phyloP scores from a whole-genome alignment of 2,329 filamentous ascomycete genomes.

The Fusarium sororula region DNA sequence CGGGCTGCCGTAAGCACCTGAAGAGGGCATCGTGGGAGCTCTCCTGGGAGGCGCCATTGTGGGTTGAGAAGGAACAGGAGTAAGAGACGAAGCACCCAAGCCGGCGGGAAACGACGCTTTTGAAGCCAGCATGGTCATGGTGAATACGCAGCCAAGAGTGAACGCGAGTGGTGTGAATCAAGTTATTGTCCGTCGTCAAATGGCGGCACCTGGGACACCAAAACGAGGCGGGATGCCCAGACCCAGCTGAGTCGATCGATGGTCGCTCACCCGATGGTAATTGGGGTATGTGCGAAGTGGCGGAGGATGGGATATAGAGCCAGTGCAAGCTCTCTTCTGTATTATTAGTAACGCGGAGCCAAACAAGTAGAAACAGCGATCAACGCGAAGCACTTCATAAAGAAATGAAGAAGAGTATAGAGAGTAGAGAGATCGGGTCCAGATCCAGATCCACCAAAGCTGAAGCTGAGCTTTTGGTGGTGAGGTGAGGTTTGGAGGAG shows the following conservation, averaged over 20 bases:
- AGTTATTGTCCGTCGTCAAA: slow-evolving; percentile 13
- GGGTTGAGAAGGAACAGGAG: slow-evolving; percentile 58
- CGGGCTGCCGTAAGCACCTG: slow-evolving; percentile 75
- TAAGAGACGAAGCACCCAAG: slow-evolving; percentile 57
- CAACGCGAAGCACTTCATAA: slow-evolving; percentile 37
- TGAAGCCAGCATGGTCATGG: slow-evolving; percentile 81
- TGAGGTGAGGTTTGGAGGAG: slow-evolving; percentile 22
- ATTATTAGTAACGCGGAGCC: slow-evolving; percentile 37
- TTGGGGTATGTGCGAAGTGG: slow-evolving; percentile 15
- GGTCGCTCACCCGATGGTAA: slow-evolving; percentile 16
- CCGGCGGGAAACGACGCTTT: slow-evolving; percentile 74
- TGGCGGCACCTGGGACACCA: slow-evolving; percentile 36
- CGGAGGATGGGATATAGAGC: slow-evolving; percentile 3
- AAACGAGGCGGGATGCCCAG: slow-evolving; percentile 33
- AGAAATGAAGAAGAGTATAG: slow-evolving; percentile 29
- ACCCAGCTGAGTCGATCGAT: slow-evolving; percentile 34
- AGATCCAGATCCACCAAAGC: slow-evolving; percentile 13
- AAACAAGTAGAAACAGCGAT: slow-evolving; percentile 36
- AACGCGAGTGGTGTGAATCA: not conserved
- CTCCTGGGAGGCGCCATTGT: slow-evolving; percentile 63
- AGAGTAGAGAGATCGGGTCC: not conserved
- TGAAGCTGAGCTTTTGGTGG: slow-evolving; percentile 4
- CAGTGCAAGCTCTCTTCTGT: slow-evolving; percentile 3
- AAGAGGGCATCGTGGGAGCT: slow-evolving; percentile 57
- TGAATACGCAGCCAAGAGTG: slow-evolving; percentile 1